Conservation (phyloP, 202 grass and related monocot species). For the Saccharum hybrid region DNA sequence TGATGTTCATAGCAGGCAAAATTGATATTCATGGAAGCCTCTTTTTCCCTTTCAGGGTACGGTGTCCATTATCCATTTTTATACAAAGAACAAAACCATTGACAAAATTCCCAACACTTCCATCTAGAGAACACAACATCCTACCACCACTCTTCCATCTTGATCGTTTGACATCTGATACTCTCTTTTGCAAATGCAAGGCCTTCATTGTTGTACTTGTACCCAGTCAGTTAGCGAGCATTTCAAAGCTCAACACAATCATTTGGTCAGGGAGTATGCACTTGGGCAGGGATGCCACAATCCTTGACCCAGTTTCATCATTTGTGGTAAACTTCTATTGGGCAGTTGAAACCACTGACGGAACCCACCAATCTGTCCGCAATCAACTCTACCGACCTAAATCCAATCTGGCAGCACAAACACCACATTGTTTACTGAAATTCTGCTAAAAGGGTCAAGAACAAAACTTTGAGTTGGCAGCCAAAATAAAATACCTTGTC, state of each 20-base stretch:
- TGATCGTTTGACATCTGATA: not conserved
- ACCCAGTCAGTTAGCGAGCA: not conserved
- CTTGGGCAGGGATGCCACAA: not conserved
- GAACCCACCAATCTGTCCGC: constrained; percentile 63
- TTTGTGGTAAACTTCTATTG: constrained; percentile 78
- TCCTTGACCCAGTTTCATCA: constrained; percentile 47
- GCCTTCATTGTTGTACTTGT: not conserved
- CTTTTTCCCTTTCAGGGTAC: not conserved
- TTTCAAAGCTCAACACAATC: constrained; percentile 13
- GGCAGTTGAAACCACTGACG: constrained; percentile 77
- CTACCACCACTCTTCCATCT: not conserved
- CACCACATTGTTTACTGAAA: constrained; percentile 16
- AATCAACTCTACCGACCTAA: constrained; percentile 81
- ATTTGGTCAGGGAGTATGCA: not conserved
- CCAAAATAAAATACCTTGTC: constrained; percentile 73
- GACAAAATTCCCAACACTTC: not conserved
- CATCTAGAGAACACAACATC: not conserved
- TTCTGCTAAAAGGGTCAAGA: not conserved
- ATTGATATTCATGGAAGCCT: not conserved
- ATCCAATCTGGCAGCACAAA: constrained; percentile 75
- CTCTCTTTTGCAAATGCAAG: not conserved
- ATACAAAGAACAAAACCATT: not conserved
- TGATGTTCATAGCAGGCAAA: not conserved
- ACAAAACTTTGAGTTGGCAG: not conserved
- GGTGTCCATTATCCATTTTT: constrained; percentile 7